phyloP scores from a whole-genome alignment of 2,329 filamentous ascomycete species.

The Beauveria brongniartii region DNA sequence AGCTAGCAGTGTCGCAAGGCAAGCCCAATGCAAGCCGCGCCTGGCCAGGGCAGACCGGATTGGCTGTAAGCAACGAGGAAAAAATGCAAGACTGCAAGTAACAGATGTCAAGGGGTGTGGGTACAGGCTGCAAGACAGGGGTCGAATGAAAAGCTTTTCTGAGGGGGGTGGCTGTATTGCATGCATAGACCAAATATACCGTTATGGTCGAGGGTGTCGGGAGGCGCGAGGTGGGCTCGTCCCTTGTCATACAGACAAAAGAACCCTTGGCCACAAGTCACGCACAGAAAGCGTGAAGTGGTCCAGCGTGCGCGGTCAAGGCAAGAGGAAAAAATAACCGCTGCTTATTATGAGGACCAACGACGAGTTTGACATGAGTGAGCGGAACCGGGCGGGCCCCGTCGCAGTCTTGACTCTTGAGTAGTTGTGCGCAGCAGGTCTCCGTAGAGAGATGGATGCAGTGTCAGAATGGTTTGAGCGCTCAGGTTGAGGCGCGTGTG shows the following conservation, averaged over 20 bases:
- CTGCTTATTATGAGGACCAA: not conserved
- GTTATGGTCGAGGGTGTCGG: slow-evolving; percentile 18
- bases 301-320: not conserved
- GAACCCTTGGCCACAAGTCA: slow-evolving; percentile 8
- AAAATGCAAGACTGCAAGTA: slow-evolving; percentile 4
- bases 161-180: slow-evolving; percentile 20
- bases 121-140: slow-evolving; percentile 14
- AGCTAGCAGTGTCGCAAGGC: slow-evolving; percentile 1
- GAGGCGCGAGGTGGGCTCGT: slow-evolving; percentile 6
- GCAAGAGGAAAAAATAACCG: not conserved
- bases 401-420: not conserved
- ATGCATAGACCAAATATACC: slow-evolving; percentile 23
- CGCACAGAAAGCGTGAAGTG: not conserved
- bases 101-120: slow-evolving; percentile 14
- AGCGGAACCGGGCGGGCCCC: not conserved
- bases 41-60: not conserved
- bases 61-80: not conserved
- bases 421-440: not conserved
- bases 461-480: slow-evolving; percentile 11
- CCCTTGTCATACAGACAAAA: slow-evolving; percentile 5
- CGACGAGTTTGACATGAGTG: not conserved
- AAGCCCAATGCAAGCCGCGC: slow-evolving; percentile 11
- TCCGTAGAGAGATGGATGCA: not conserved
- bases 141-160: slow-evolving; percentile 4
- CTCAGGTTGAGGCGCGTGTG: slow-evolving; percentile 6